Percentiles rank a stretch among this genome's conserved stretches.
These are phyloP conservation scores for Pseudopyricularia cyperi DNA, from an alignment of 2,329 filamentous ascomycete genomes.

Conservation along the genomic window DNA sequence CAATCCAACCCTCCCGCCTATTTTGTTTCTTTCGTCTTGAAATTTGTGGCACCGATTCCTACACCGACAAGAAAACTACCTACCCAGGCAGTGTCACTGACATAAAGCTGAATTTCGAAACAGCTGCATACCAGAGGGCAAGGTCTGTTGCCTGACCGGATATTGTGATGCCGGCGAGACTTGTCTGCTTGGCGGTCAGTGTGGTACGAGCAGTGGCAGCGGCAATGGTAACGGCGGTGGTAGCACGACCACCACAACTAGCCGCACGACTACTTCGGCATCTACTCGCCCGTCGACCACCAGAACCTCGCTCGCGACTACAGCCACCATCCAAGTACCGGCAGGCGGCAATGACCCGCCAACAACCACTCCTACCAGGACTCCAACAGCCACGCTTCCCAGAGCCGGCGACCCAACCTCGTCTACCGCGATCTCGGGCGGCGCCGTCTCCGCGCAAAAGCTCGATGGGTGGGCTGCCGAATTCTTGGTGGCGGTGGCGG, in stretches of 20 bases:
- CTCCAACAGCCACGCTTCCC: neutral
- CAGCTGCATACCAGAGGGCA: neutral
- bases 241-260: neutral
- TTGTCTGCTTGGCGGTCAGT: neutral
- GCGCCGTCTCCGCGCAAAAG: neutral
- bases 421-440: neutral
- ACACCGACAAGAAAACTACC: too few relatives aligned
- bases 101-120: neutral
- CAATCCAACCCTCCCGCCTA: too few relatives aligned
- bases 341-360: neutral
- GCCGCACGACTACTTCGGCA: neutral
- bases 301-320: neutral
- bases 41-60: too few relatives aligned
- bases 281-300: neutral
- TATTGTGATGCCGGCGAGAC: constrained; percentile 1
- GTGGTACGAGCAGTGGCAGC: neutral
- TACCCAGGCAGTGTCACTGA: too few relatives aligned
- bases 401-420: neutral
- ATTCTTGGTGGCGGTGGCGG: neutral
- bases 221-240: neutral
- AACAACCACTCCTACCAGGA: neutral
- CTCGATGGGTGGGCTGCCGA: neutral
- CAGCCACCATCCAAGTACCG: neutral
- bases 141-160: neutral
- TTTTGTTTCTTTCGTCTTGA: too few relatives aligned